These are phyloP conservation scores for Mucor mucedo DNA, from an alignment of 371 early-diverging fungal species.

Conservation along the genomic window DNA sequence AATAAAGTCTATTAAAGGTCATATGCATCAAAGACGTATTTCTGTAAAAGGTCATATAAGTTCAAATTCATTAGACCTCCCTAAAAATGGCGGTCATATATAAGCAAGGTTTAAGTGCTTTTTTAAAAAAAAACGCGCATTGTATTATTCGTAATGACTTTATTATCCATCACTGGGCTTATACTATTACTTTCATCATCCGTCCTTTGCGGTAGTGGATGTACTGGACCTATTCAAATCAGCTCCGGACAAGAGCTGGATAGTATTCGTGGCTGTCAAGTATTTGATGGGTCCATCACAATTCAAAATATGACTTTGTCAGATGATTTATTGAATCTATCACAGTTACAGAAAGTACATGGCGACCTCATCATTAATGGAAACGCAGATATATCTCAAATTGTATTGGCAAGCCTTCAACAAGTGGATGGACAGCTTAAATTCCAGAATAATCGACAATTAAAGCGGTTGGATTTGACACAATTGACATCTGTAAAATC, in stretches of 20 bases:
- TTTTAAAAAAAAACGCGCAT: background rate
- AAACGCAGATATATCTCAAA: slow-evolving; percentile 28
- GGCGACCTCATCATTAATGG: slow-evolving; percentile 41
- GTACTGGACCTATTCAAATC: background rate
- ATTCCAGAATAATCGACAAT: slow-evolving; percentile 50
- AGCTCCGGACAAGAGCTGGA: slow-evolving; percentile 35
- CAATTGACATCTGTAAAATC: slow-evolving; percentile 36
- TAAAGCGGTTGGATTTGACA: slow-evolving; percentile 40
- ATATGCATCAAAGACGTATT: too few species aligned
- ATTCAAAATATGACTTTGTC: slow-evolving; percentile 27
- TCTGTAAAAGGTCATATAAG: too few species aligned
- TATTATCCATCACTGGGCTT: background rate
- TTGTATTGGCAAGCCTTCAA: slow-evolving; percentile 34
- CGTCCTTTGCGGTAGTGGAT: background rate
- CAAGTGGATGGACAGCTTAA: slow-evolving; percentile 45
- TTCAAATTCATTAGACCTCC: too few species aligned
- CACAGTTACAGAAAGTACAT: slow-evolving; percentile 24
- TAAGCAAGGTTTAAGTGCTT: too few species aligned
- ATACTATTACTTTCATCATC: background rate
- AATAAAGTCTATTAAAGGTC: too few species aligned
- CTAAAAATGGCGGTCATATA: too few species aligned
- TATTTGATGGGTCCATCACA: slow-evolving; percentile 45
- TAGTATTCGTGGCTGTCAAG: slow-evolving; percentile 39
- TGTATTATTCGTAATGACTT: background rate
- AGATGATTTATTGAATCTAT: slow-evolving; percentile 18